Base-by-base conservation (phyloP, 352 stramenopile species). In the Phytophthora tubulina region DNA sequence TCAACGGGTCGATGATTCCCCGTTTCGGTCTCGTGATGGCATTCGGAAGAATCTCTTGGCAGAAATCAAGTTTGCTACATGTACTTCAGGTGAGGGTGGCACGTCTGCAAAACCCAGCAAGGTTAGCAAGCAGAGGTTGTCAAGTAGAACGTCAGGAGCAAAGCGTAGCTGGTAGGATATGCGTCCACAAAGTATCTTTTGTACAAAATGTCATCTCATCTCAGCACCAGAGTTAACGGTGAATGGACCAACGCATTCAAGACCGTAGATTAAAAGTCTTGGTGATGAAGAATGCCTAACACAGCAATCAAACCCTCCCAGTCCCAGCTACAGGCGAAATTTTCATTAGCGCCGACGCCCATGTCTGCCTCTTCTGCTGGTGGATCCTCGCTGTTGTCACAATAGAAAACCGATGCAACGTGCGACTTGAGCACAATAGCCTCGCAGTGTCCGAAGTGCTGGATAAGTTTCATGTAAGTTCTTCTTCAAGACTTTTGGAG, bases 11-110 rank as follows among this genome's bases (percentile, higher is more conserved):
- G 55, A 75, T 3, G 65, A 81, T 21, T 92, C 85, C 1, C 77
- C 82, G 1, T 91, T 89, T 67, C 69, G 82, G n/a, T 82, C 80
- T 31, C 42, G 87, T 5, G 80, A 92, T 36, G 80, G 73, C 0
- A 72, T 93, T 41, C 71, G 76, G 30, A 88, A 86, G 57, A 84
- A 75, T 15, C 72, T 93, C 17, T 55, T 77, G 27, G 70, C 79
- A 4, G 82, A 93, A 68, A 70, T 93, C 60, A 79, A 64, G 38
- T 27, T 27, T 27, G 10, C 76, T 52, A 11, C 63, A 15, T 27
- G 21, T 27, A 42, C n/a, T 14, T 30, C 45, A 31, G 36, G 35
- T 9, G 64, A 67, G 59, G 32, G 27, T 33, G 32, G 30, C 14
- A 11, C 39, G 21, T 36, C 51, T 21, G 36, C n/a, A n/a, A 72